These are phyloP conservation scores for Lotus japonicus DNA, from an alignment of 306 rosid species.

Conservation along the genomic window DNA sequence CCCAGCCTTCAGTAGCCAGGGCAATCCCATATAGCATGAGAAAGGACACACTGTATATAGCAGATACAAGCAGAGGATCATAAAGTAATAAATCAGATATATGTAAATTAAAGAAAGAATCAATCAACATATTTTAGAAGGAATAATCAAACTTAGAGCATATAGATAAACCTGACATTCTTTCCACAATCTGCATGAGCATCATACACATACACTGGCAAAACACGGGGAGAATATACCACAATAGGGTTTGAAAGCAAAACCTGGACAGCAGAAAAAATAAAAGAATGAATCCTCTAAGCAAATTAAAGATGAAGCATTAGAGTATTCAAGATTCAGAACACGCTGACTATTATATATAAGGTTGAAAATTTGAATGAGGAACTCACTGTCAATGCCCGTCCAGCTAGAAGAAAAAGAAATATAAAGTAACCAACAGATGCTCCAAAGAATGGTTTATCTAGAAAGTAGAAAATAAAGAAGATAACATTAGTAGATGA, in stretches of 20 bases:
- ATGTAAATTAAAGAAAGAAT: neutral
- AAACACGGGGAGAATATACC: constrained; percentile 97
- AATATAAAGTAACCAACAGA: constrained; percentile 95
- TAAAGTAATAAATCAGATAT: constrained; percentile 1
- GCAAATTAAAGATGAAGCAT: constrained; percentile 8
- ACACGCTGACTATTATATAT: neutral
- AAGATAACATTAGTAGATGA: neutral
- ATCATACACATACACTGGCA: constrained; percentile 97
- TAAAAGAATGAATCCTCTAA: constrained; percentile 5
- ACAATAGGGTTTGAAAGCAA: constrained; percentile 96
- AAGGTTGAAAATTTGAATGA: neutral
- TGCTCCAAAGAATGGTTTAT: constrained; percentile 91
- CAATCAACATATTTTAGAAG: neutral
- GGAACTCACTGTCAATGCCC: constrained; percentile 90
- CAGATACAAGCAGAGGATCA: constrained; percentile 21
- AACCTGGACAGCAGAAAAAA: constrained; percentile 47
- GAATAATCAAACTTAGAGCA: constrained; percentile 7
- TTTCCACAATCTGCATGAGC: constrained; percentile 99
- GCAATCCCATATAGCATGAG: constrained; percentile 99
- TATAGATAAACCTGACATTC: constrained; percentile 83
- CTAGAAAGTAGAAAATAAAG: constrained; percentile 34
- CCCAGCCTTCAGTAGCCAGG: constrained; percentile 99
- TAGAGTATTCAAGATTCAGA: constrained; percentile 5
- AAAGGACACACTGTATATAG: constrained; percentile 66
- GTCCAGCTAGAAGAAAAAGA: constrained; percentile 95